These are phyloP conservation scores for Odonthalia washingtoniensis DNA, from an alignment of 31 red algal species.

Conservation along the genomic window DNA sequence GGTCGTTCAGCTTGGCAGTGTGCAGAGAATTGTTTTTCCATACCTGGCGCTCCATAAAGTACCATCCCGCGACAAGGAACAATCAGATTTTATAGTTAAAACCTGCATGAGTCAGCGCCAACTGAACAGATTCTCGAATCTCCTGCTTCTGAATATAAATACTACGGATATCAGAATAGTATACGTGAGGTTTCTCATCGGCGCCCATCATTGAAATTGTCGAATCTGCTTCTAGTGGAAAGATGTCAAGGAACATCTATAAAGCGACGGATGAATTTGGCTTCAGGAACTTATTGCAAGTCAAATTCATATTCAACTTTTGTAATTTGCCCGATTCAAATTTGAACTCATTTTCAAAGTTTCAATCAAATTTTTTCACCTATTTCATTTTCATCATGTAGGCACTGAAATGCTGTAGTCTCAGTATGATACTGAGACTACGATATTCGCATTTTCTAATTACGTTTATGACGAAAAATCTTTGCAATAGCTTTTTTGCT, in stretches of 20 bases:
- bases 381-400: no score
- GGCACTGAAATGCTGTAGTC: no score
- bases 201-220: constrained; percentile 97
- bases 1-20: no score
- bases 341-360: no score
- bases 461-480: no score
- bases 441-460: no score
- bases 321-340: no score
- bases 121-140: constrained; percentile 98
- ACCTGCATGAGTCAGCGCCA: constrained; percentile 96
- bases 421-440: no score
- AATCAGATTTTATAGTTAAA: constrained; percentile 98
- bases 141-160: constrained; percentile 99
- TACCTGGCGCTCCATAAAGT: constrained; percentile 97
- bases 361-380: no score
- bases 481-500: no score
- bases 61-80: constrained; percentile 96
- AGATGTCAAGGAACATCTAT: constrained; percentile 92
- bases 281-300: constrained; percentile 95
- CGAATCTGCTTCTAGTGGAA: constrained; percentile 97
- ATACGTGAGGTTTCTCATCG: constrained; percentile 96
- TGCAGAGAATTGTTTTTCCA: no score
- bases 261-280: constrained; percentile 95
- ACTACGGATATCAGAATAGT: constrained; percentile 98
- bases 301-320: no score